Percentiles rank a stretch among this genome's conserved stretches.
Conservation (phyloP, 805 yeast genomes). For the Candida morakotiae region DNA sequence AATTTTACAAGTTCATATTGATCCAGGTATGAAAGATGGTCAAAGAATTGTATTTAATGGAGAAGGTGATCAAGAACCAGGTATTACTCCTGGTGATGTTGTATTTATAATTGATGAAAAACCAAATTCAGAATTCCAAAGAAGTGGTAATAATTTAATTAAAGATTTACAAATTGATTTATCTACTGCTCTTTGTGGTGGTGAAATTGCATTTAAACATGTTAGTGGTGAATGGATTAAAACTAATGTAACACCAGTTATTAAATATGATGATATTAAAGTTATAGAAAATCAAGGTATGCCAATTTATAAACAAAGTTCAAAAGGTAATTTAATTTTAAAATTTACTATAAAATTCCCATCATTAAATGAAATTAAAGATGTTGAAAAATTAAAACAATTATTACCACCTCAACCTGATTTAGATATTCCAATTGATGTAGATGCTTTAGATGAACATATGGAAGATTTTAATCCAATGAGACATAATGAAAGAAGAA, state of each 20-base stretch:
- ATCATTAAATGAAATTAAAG: slow-evolving; percentile 52
- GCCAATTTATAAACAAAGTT: slow-evolving; percentile 90
- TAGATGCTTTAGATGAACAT: slow-evolving; percentile 77
- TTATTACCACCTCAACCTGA: slow-evolving; percentile 78
- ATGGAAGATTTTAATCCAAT: slow-evolving; percentile 64
- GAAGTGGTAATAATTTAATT: slow-evolving; percentile 85
- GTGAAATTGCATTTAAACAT: slow-evolving; percentile 82
- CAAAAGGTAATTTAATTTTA: slow-evolving; percentile 80
- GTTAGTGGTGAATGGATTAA: slow-evolving; percentile 89
- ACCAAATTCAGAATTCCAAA: slow-evolving; percentile 75
- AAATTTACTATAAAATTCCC: slow-evolving; percentile 93
- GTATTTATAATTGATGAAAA: slow-evolving; percentile 87
- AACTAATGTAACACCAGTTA: slow-evolving; percentile 76
- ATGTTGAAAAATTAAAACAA: slow-evolving; percentile 67
- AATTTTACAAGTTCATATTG: slow-evolving; percentile 89
- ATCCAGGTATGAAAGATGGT: slow-evolving; percentile 95
- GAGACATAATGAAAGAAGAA: slow-evolving; percentile 46
- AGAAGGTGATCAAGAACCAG: slow-evolving; percentile 97
- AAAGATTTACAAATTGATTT: slow-evolving; percentile 86
- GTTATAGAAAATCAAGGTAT: slow-evolving; percentile 92
- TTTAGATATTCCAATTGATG: slow-evolving; percentile 61
- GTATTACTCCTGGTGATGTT: slow-evolving; percentile 94
- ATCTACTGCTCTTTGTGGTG: slow-evolving; percentile 95
- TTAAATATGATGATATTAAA: slow-evolving; percentile 77
- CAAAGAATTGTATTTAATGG: slow-evolving; percentile 88